Percentiles rank a stretch among this genome's conserved stretches.
phyloP scores from a whole-genome alignment of 2,329 filamentous ascomycete species.

The Coleophoma eucalyptorum region DNA sequence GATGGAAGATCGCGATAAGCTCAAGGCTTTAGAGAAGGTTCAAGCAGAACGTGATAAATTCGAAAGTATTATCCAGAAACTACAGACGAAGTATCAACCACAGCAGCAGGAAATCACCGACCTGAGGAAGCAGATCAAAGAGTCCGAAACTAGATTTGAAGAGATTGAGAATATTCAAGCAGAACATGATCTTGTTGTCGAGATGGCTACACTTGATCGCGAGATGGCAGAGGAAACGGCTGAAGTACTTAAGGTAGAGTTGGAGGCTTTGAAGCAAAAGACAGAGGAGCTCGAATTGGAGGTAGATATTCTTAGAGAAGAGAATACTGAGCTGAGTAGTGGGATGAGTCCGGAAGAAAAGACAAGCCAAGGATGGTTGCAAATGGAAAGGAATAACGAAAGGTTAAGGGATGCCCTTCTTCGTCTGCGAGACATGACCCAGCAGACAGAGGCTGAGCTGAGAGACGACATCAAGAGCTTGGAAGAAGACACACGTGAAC shows the following conservation, averaged over 20 bases:
- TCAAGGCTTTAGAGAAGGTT: constrained; percentile 73
- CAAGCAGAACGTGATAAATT: constrained; percentile 75
- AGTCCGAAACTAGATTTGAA: constrained; percentile 66
- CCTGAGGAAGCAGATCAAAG: constrained; percentile 72
- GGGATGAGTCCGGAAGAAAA: constrained; percentile 88
- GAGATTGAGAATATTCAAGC: constrained; percentile 71
- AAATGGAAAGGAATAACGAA: constrained; percentile 89
- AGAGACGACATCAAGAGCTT: constrained; percentile 69
- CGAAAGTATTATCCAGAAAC: constrained; percentile 81
- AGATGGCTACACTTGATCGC: constrained; percentile 83
- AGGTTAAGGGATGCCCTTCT: constrained; percentile 81
- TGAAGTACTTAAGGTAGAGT: constrained; percentile 75
- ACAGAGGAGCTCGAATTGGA: constrained; percentile 85
- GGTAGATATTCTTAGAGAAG: constrained; percentile 79
- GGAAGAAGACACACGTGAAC: constrained; percentile 70
- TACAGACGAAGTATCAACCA: constrained; percentile 84
- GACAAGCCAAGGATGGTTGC: constrained; percentile 81
- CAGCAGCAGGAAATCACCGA: constrained; percentile 77
- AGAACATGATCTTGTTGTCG: constrained; percentile 80
- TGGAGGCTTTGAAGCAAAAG: constrained; percentile 72
- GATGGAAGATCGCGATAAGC: constrained; percentile 77
- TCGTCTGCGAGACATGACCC: constrained; percentile 79
- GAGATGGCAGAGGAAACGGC: constrained; percentile 96
- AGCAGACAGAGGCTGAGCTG: constrained; percentile 78
- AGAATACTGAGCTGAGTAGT: constrained; percentile 78